Conservation (phyloP, 2,329 filamentous ascomycete species). For the Ceratocystiopsis minuta region DNA sequence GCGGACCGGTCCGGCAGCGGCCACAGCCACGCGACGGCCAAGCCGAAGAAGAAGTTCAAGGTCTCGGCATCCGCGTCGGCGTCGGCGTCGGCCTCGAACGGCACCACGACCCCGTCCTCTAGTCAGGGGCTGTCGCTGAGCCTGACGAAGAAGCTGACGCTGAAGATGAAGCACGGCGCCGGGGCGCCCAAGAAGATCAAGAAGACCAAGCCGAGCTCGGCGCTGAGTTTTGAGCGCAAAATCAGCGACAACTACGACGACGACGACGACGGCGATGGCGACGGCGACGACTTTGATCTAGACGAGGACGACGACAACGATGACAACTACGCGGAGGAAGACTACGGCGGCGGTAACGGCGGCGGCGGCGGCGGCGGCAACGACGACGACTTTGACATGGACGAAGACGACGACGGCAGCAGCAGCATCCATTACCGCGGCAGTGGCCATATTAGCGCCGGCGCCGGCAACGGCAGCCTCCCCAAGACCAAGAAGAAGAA, state of each 20-base stretch:
- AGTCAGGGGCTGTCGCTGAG: constrained; percentile 6
- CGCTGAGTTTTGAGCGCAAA: constrained; percentile 31
- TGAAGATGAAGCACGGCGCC: constrained; percentile 35
- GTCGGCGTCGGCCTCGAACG: background rate
- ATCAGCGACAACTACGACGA: constrained; percentile 9
- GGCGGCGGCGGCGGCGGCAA: background rate
- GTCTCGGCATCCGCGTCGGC: constrained; percentile 7
- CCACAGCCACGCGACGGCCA: constrained; percentile 9
- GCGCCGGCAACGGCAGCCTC: background rate
- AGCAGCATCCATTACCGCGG: constrained; percentile 3
- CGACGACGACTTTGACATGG: background rate
- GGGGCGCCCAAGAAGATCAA: constrained; percentile 29
- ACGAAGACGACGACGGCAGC: constrained; percentile 1
- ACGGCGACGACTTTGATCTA: constrained; percentile 7
- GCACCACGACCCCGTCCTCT: constrained; percentile 3
- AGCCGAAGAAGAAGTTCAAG: constrained; percentile 40
- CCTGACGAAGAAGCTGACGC: constrained; percentile 9
- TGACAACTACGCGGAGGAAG: constrained; percentile 1
- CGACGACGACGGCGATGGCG: constrained; percentile 2
- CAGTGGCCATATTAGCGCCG: background rate
- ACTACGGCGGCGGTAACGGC: background rate
- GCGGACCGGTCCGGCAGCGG: constrained; percentile 11
- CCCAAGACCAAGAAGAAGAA: constrained; percentile 7
- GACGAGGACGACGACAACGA: constrained; percentile 7
- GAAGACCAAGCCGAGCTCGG: constrained; percentile 32